Evolutionary conservation across 208 protist genomes (phyloP).

Genomic region (Spongospora subterranea): DNA sequence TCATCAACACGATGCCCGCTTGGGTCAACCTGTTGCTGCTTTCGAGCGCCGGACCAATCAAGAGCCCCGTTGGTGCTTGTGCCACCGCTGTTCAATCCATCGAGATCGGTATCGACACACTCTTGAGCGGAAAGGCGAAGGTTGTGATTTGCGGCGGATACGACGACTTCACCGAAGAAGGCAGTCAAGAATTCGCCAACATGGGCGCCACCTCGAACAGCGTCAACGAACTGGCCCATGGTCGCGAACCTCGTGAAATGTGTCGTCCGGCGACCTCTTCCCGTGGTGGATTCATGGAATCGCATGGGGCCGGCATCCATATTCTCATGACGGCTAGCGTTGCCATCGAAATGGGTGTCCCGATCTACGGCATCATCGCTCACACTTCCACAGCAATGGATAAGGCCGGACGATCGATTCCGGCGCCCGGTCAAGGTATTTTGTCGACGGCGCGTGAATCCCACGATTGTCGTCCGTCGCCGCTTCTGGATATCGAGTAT

Average conservation of each 20-base stretch:
- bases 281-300: conserved; percentile 78
- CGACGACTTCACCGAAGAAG: conserved; percentile 78
- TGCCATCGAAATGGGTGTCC: conserved; percentile 77
- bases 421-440: conserved; percentile 78
- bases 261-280: conserved; percentile 75
- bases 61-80: conserved; percentile 82
- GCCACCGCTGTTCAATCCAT: conserved; percentile 80
- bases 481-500: conserved; percentile 66
- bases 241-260: conserved; percentile 75
- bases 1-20: conserved; percentile 82
- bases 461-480: neutral
- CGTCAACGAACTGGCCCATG: conserved; percentile 67
- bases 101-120: conserved; percentile 79
- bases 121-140: conserved; percentile 73
- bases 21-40: conserved; percentile 82
- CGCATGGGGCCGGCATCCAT: conserved; percentile 78
- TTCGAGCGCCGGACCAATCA: conserved; percentile 76
- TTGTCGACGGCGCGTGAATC: conserved; percentile 73
- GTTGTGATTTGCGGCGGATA: conserved; percentile 77
- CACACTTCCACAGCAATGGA: conserved; percentile 78
- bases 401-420: conserved; percentile 77
- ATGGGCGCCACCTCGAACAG: conserved; percentile 79
- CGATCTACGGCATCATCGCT: conserved; percentile 80
- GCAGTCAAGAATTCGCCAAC: conserved; percentile 76
- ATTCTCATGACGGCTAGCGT: conserved; percentile 75